Percentiles rank a stretch among this genome's conserved stretches.
Conservation (phyloP, 2,329 filamentous ascomycete species). For the Xylaria multiplex region DNA sequence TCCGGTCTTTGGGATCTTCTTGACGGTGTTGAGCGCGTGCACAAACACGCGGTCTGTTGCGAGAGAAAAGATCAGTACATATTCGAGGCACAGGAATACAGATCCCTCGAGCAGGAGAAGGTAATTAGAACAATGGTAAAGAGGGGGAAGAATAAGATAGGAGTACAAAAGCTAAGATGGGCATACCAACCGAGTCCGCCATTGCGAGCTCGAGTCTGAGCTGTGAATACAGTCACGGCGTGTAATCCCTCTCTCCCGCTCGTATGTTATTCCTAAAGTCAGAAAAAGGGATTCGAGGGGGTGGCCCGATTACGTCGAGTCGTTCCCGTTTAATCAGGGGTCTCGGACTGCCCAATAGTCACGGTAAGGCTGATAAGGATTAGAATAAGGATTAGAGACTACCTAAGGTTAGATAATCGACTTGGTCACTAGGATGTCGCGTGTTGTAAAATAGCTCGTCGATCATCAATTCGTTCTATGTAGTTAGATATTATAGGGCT, state of each 20-base stretch:
- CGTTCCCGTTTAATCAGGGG: slow-evolving; percentile 3
- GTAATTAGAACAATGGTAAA: background rate
- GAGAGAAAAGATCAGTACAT: slow-evolving; percentile 23
- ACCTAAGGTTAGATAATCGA: background rate
- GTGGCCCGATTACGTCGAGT: slow-evolving; percentile 1
- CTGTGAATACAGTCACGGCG: slow-evolving; percentile 27
- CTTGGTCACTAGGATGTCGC: slow-evolving; percentile 15
- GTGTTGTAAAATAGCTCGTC: background rate
- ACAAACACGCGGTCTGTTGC: slow-evolving; percentile 92
- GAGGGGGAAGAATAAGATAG: background rate
- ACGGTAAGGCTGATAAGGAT: slow-evolving; percentile 7
- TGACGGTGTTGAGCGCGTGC: slow-evolving; percentile 98
- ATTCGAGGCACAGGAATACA: background rate
- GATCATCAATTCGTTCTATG: background rate
- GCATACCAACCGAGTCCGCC: slow-evolving; percentile 64
- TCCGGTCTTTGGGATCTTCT: slow-evolving; percentile 94
- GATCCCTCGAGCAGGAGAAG: background rate
- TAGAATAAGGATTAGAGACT: background rate
- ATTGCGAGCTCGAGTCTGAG: slow-evolving; percentile 48
- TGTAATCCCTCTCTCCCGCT: slow-evolving; percentile 6
- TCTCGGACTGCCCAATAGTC: slow-evolving; percentile 17
- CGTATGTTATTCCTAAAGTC: background rate
- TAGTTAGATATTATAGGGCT: background rate
- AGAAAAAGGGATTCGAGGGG: background rate
- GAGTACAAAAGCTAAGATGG: background rate